A percentile compares a stretch with the other conserved stretches of the same genome.
Conservation (phyloP, 2,329 filamentous ascomycete species). For the Periglandula ipomoeae region DNA sequence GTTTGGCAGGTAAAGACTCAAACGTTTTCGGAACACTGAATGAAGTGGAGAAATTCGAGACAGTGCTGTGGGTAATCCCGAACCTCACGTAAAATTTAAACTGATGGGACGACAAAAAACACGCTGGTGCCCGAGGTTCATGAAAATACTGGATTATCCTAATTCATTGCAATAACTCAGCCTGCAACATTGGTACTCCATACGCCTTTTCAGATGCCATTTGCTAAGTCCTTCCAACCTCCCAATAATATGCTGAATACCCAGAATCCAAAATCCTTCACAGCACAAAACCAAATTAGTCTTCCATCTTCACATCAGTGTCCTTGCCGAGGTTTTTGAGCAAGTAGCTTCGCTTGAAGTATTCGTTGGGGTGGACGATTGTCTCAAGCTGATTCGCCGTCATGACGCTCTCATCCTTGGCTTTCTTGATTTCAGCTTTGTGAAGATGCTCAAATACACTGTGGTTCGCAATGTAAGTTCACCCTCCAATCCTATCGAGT, state of each 20-base stretch:
- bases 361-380: conserved; percentile 94
- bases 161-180: background rate
- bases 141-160: too few relatives aligned
- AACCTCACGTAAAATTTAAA: too few relatives aligned
- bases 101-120: too few relatives aligned
- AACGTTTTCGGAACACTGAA: too few relatives aligned
- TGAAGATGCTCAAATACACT: conserved; percentile 85
- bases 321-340: conserved; percentile 66
- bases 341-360: conserved; percentile 90
- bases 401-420: conserved; percentile 66
- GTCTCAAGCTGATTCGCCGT: conserved; percentile 75
- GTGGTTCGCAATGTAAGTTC: background rate
- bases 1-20: too few relatives aligned
- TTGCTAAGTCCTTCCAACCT: background rate
- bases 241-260: too few relatives aligned
- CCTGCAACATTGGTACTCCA: background rate
- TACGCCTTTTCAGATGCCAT: conserved; percentile 2
- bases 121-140: too few relatives aligned
- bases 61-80: too few relatives aligned
- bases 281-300: conserved; percentile 20
- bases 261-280: too few relatives aligned
- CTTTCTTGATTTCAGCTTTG: conserved; percentile 66
- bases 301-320: conserved; percentile 49
- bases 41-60: too few relatives aligned
- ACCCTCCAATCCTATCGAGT: background rate